Conservation (phyloP, 306 rosid genomes). For the Pueraria montana region DNA sequence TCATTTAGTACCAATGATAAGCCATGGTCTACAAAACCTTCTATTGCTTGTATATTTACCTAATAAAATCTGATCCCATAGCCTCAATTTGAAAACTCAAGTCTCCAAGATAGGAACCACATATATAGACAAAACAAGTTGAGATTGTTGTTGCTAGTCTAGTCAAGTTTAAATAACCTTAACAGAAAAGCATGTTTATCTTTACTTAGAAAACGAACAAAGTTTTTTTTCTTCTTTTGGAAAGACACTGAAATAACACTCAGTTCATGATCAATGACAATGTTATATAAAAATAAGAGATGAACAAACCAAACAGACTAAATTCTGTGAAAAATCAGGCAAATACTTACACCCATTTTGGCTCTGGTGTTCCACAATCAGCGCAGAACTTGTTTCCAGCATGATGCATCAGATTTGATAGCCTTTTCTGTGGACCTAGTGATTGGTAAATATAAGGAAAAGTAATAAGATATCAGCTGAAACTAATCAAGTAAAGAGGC, state of each 20-base stretch:
- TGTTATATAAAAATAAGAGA: background rate
- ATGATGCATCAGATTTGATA: slow-evolving; percentile 64
- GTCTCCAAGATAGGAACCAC: background rate
- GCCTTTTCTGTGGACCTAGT: slow-evolving; percentile 74
- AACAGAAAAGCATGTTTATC: slow-evolving; percentile 6
- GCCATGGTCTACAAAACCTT: background rate
- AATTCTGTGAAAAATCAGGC: background rate
- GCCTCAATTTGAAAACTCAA: background rate
- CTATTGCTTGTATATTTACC: background rate
- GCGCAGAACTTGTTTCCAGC: slow-evolving; percentile 75
- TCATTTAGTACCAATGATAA: background rate
- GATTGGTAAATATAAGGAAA: slow-evolving; percentile 42
- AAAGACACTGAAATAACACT: background rate
- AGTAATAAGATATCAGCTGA: background rate
- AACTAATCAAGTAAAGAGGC: slow-evolving; percentile 2
- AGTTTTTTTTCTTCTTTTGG: background rate
- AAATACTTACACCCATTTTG: slow-evolving; percentile 94
- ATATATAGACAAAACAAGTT: background rate
- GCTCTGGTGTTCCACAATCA: slow-evolving; percentile 93
- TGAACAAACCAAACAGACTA: slow-evolving; percentile 22
- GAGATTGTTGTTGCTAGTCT: background rate
- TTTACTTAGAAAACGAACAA: background rate
- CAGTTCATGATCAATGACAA: background rate
- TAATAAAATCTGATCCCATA: background rate
- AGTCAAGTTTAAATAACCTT: slow-evolving; percentile 7